Percentiles rank a stretch among this genome's conserved stretches.
These are phyloP conservation scores for Debaryomycetaceae sp. DNA, from an alignment of 1,139 yeast genomes.

Conservation along the genomic window DNA sequence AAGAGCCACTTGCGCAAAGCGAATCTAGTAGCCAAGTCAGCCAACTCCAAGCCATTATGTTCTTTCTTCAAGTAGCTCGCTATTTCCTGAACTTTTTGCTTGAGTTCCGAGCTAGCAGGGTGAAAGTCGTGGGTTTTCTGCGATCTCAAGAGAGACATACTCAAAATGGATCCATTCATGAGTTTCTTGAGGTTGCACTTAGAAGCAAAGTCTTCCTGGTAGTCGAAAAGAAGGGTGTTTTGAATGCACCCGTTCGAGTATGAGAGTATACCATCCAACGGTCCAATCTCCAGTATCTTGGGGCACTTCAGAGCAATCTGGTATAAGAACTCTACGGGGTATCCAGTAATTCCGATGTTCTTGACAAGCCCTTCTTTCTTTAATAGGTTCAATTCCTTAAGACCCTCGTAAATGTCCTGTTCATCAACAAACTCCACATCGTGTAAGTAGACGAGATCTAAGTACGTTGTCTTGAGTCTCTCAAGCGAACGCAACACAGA, in stretches of 20 bases:
- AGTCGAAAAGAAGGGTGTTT: constrained; percentile 55
- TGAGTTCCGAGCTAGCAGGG: constrained; percentile 69
- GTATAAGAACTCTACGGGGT: constrained; percentile 70
- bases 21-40: constrained; percentile 76
- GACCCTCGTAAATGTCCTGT: constrained; percentile 56
- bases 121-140: constrained; percentile 72
- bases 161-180: constrained; percentile 78
- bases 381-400: constrained; percentile 54
- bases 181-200: constrained; percentile 58
- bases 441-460: constrained; percentile 83
- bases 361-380: constrained; percentile 63
- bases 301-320: constrained; percentile 41
- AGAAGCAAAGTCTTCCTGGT: constrained; percentile 45
- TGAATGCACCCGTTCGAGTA: constrained; percentile 85
- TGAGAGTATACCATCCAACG: constrained; percentile 71
- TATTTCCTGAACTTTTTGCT: constrained; percentile 49
- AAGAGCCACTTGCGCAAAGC: constrained; percentile 63
- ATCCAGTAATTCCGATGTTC: constrained; percentile 81
- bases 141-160: constrained; percentile 81
- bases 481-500: constrained; percentile 67
- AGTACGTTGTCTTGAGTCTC: constrained; percentile 60
- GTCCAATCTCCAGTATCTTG: constrained; percentile 33
- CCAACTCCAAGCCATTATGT: constrained; percentile 55
- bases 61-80: constrained; percentile 42
- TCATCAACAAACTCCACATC: constrained; percentile 79